Evolutionary conservation across 352 stramenopile species (phyloP), one percentile per base, ranked within the genome.

Genomic region (Globisporangium megalacanthum): DNA sequence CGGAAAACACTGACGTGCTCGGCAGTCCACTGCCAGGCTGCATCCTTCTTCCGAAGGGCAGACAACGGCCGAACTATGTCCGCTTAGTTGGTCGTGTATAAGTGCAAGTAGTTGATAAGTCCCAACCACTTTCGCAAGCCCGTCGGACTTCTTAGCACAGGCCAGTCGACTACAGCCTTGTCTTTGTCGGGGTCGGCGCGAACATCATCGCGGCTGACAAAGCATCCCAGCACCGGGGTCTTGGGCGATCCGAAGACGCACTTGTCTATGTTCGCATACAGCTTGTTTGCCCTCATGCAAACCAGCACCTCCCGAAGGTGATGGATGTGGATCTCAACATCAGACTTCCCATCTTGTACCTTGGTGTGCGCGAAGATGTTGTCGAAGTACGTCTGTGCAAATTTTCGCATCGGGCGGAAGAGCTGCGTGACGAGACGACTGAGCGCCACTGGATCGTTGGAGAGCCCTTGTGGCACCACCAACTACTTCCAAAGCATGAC

Each of bases 401-500:
- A 58, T 15, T 35, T n/a, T 0, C 53, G 42, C 7, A 46, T 3
- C 0, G 53, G 42, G 0, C 47, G 55, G 0, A 44, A n/a, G 0
- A 75, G 7, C 2, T 64, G 39, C 1, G 44, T 51, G 6, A 68
- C 59, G 25, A 61, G 31, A 1, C 68, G 25, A 22, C 70, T 75
- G 56, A 72, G 72, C 0, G 64, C 68, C 0, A 56, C 52, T 11
- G 68, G 60, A 4, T 60, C 55, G 36, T 69, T 68, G 25, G 44
- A 57, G 0, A 73, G 60, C 2, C 65, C 60, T 33, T 67, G 48
- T 0, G 68, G 64, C 56, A 70, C 68, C 13, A 72, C 64, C 0
- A 70, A 42, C 45, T 47, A 75, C 42, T 72, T 60, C 37, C 37
- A 73, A 10, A 69, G 51, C 57, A 62, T 65, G 11, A 48, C 63